Evolutionary conservation across 202 grass and related monocot species (phyloP).

Genomic region (Elaeis oleifera): DNA sequence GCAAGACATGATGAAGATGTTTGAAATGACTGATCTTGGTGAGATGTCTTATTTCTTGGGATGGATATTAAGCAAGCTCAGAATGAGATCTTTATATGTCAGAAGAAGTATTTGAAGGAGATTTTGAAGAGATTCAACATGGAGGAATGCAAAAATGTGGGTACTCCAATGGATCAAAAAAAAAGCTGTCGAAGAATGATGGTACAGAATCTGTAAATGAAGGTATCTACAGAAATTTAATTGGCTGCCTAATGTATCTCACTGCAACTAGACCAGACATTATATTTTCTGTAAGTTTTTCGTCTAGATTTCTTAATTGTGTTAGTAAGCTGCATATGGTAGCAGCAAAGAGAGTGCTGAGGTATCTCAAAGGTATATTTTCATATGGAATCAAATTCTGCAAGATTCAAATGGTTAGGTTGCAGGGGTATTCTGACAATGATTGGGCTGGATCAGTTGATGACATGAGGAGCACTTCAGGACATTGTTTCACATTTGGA

Average conservation of each 20-base stretch:
- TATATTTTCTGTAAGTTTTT: neutral
- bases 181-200: slow-evolving; percentile 9
- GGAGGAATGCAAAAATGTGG: neutral
- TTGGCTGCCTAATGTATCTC: slow-evolving; percentile 26
- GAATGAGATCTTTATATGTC: slow-evolving; percentile 13
- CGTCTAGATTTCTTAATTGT: neutral
- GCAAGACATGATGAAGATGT: no score
- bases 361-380: neutral
- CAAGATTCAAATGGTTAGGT: no score
- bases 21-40: neutral
- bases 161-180: slow-evolving; percentile 12
- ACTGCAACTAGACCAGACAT: slow-evolving; percentile 13
- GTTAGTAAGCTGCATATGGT: neutral
- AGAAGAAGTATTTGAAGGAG: slow-evolving; percentile 13
- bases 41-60: slow-evolving; percentile 27
- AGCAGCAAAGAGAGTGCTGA: neutral
- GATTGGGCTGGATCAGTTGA: slow-evolving; percentile 7
- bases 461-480: neutral
- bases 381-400: no score
- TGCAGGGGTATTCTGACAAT: neutral
- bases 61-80: slow-evolving; percentile 12
- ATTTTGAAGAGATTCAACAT: slow-evolving; percentile 8
- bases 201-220: neutral
- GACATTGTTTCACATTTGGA: slow-evolving; percentile 1
- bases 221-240: neutral